These are phyloP conservation scores for Suhomyces anneliseae DNA, from an alignment of 1,139 yeast species.

Conservation along the genomic window DNA sequence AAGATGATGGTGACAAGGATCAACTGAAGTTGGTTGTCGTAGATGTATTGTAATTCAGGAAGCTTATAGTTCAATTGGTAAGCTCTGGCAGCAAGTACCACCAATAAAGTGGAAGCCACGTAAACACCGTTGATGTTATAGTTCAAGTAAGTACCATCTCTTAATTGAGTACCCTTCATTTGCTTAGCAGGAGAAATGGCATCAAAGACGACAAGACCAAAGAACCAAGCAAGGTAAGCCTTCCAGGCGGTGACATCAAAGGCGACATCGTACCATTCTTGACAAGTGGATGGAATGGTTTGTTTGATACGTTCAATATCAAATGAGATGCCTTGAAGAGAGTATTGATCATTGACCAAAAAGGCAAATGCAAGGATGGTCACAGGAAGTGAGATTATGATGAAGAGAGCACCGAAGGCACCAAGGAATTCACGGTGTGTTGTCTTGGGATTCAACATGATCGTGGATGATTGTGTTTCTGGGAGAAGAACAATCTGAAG, in stretches of 20 bases:
- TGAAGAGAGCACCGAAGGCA: conserved; percentile 64
- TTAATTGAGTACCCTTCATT: conserved; percentile 63
- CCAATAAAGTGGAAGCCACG: conserved; percentile 49
- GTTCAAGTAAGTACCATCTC: conserved; percentile 69
- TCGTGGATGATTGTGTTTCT: no score
- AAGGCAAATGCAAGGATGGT: conserved; percentile 61
- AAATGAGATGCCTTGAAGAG: conserved; percentile 47
- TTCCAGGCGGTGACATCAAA: conserved; percentile 53
- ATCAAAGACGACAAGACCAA: conserved; percentile 62
- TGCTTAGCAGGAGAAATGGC: conserved; percentile 69
- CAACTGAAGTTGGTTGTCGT: conserved; percentile 65
- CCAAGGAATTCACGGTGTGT: conserved; percentile 77
- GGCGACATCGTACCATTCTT: conserved; percentile 27
- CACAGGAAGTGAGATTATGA: conserved; percentile 67
- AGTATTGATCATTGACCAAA: conserved; percentile 56
- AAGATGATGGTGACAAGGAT: conserved; percentile 63
- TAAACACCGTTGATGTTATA: conserved; percentile 83
- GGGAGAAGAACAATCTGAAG: no score
- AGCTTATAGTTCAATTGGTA: conserved; percentile 50
- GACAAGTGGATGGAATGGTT: conserved; percentile 27
- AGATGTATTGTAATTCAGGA: conserved; percentile 79
- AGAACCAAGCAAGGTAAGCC: conserved; percentile 76
- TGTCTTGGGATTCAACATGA: conserved; percentile 67
- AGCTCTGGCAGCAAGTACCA: conserved; percentile 52
- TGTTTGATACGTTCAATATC: conserved; percentile 34